Evolutionary conservation across 2,329 filamentous ascomycete genomes (phyloP), one percentile per base, ranked within the genome.

Genomic region (Aspergillus clavatus): DNA sequence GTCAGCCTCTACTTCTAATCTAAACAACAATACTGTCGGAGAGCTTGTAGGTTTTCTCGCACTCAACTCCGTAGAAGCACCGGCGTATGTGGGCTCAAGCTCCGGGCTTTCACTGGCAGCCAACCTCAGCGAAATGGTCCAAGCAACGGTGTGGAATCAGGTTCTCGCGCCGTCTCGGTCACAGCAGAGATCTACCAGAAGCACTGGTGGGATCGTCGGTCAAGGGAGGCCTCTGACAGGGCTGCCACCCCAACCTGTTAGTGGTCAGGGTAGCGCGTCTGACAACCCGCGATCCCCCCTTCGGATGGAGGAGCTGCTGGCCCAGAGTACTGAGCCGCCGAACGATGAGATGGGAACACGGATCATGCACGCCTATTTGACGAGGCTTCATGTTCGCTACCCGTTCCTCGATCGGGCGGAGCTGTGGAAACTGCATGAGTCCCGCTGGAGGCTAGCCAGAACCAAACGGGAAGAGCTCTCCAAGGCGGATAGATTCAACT

Each of bases 101-200:
- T 75, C 73, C 8, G 74, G 74, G 7, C 65, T 77, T 24, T 70
- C 72, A 11, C 54, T 78, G 36, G 75, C 75, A 4, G 64, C 72
- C 7, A 73, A 76, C 49, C 61, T 78, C 6, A 73, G 74, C 18
- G 72, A 76, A 40, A 77, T 78, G 72, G 74, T 77, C 7, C 74
- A 77, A 52, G 72, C 73, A 0, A 77, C 74, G 14, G 73, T 77
- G 1, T 77, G 74, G 75, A 76, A 76, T 39, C 76, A 77, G 49
- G 71, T 73, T 2, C 58, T 77, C 12, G 57, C 60, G 1, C 56
- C 55, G 11, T 58, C 58, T 42, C 52, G 57, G 24, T 46, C 42
- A 5, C 51, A 50, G 14, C 50, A 49, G 27, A 51, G 28, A 5
- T 28, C 39, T 5, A n/a, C 59, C 56, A 19, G 50, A 47, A 28